Evolutionary conservation across 148 eudicot genomes (phyloP), one percentile per base, ranked within the genome.

Genomic region (Euryodendron excelsum): DNA sequence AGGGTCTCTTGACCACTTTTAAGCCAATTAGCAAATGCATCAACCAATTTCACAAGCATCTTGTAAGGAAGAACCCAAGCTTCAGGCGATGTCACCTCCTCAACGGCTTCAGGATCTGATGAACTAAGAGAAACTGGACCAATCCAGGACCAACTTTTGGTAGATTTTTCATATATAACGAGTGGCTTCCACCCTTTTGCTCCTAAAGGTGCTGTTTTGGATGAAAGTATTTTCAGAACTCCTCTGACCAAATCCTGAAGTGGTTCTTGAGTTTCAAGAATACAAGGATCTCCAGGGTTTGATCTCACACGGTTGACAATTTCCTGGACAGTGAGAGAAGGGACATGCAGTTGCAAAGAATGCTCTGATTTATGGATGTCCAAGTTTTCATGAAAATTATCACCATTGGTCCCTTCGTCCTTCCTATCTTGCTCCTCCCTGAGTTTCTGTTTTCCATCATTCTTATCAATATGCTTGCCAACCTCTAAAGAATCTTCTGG

Each of bases 141-240:
- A 56, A 66, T 80, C 99, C 99, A 96, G 60, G 90, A 89, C 98
- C 97, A 96, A 74, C 82, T 73, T 86, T 93, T 96, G 71, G 88
- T 80, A 13, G 93, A 76, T 74, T 87, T 96, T 67, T 91, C 92
- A 83, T 88, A 93, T 12, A 78, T 69, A 30, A 87, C 94, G 58
- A 96, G 92, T 34, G 97, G 87, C 80, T 96, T 96, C 99, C 99
- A 95, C 55, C 92, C 93, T 86, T 93, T 96, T 71, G 99, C 98
- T 60, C 97, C 94, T 60, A 91, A 71, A 41, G 99, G 98, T 48
- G 99, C 97, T 10, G 99, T 87, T 87, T 82, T 91, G 68, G 97
- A 91, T 37, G 92, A 87, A 75, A 96, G 83, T 78, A 90, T 87
- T 82, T 91, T 96, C 81, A 96, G 81, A 73, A 90, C 99, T 66